Conservation (phyloP, 805 yeast species). For the Kuraishia ogatae region DNA sequence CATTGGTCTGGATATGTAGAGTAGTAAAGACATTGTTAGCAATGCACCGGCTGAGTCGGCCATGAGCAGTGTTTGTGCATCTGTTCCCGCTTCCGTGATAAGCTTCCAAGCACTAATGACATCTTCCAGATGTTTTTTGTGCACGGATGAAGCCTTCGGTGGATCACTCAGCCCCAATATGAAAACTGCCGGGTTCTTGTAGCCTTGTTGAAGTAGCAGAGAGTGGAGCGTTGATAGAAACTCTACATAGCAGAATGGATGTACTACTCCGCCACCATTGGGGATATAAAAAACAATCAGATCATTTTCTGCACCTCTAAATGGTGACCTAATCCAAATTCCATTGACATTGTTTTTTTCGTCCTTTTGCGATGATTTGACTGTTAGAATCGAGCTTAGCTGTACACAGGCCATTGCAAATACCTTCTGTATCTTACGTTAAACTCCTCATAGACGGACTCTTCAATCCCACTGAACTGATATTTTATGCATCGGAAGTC, state of each 20-base stretch:
- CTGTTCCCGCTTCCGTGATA: constrained; percentile 13
- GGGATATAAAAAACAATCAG: constrained; percentile 34
- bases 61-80: constrained; percentile 22
- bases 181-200: constrained; percentile 36
- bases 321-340: constrained; percentile 22
- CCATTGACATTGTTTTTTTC: constrained; percentile 19
- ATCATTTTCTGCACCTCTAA: constrained; percentile 25
- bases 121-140: constrained; percentile 15
- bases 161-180: constrained; percentile 21
- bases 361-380: constrained; percentile 1
- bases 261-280: constrained; percentile 18
- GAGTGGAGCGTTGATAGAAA: constrained; percentile 31
- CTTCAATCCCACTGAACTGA: constrained; percentile 25
- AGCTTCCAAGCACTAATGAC: constrained; percentile 24
- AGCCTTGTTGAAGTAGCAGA: constrained; percentile 37
- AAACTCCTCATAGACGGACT: constrained; percentile 15
- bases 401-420: background rate
- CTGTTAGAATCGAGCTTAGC: background rate
- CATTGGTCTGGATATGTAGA: constrained; percentile 26
- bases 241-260: constrained; percentile 35
- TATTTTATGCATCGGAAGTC: constrained; percentile 22
- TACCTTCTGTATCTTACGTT: background rate
- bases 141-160: background rate
- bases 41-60: constrained; percentile 47
- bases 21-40: constrained; percentile 26